phyloP scores from a whole-genome alignment of 345 rosid species.

The Cardamine chenopodiifolia region DNA sequence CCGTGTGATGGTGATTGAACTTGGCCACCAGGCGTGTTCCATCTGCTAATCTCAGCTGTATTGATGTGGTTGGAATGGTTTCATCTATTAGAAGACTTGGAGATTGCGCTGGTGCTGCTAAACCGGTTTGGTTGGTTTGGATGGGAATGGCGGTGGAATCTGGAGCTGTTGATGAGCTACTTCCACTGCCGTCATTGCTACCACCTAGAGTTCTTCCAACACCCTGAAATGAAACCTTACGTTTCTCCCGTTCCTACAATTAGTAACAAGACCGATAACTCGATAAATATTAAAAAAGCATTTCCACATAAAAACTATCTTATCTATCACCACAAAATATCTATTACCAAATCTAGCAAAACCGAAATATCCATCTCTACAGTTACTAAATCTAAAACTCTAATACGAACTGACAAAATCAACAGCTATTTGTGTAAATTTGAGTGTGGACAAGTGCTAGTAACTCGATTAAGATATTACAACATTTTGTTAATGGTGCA shows the following conservation, averaged over 20 bases:
- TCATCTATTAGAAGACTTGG: slow-evolving; percentile 59
- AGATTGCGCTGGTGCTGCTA: slow-evolving; percentile 43
- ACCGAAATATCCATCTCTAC: neutral
- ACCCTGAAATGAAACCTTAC: slow-evolving; percentile 74
- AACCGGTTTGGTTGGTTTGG: slow-evolving; percentile 43
- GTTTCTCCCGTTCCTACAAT: slow-evolving; percentile 76
- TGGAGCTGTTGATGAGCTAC: slow-evolving; percentile 33
- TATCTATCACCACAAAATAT: neutral
- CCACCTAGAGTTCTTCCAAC: slow-evolving; percentile 89
- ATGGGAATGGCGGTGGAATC: slow-evolving; percentile 41
- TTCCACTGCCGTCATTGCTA: slow-evolving; percentile 39
- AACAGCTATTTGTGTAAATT: too few relatives aligned
- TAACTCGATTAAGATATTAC: neutral
- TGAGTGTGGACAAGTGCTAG: neutral
- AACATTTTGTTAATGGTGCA: slow-evolving; percentile 9
- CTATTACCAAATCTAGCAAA: neutral
- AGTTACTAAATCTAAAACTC: neutral
- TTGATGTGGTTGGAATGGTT: slow-evolving; percentile 68
- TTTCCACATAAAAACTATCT: too few relatives aligned
- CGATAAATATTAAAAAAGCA: too few relatives aligned
- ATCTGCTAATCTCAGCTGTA: slow-evolving; percentile 87
- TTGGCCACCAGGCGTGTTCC: slow-evolving; percentile 74
- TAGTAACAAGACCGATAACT: slow-evolving; percentile 18
- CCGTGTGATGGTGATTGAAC: slow-evolving; percentile 73
- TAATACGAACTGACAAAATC: neutral